Base-by-base conservation (phyloP, 441 rosid species). In the Melastoma candidum region DNA sequence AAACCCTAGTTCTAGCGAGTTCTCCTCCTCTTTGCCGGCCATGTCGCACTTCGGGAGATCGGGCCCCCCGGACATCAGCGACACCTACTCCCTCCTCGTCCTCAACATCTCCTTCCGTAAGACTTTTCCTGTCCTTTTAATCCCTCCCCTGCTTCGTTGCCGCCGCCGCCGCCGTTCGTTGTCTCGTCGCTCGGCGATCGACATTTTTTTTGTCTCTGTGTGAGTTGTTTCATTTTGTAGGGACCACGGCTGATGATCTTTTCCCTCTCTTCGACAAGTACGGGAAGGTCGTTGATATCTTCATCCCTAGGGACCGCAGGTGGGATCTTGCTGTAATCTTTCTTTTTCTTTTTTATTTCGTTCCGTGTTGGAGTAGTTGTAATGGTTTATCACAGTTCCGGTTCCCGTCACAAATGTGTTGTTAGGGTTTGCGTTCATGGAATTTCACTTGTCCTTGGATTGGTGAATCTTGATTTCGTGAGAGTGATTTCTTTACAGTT, bases 1-100 rank as follows among this genome's bases (percentile, higher is more conserved):
- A 36, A 36, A 36, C 41, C 41, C 41, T 36, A 36, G 8, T 9
- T 9, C 41, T 36, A 36, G 41, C 41, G 6, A 36, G 41, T 1
- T 6, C 6, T 36, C 41, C 8, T 36, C 41, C 8, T 2, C 41
- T 17, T 17, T 17, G 7, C 41, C 41, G 8, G 41, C 41, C 41
- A 93, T 93, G 99, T 93, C 97, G 58, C 97, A 93, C 76, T 93
- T 93, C 58, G 99, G 97, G 12, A 74, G 90, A 71, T 83, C 99
- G 17, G 99, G 97, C 46, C 99, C 99, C 25, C 97, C 99, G 12
- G 97, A 93, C 57, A 93, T 93, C 68, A 46, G 64, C 39, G 97
- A 93, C 61, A 93, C 96, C 39, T 93, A 84, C 72, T 93, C 99
- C 44, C 96, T 93, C 39, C 99, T 89, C 65, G 82, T 93, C 54